Base-by-base conservation (phyloP, 768 basidiomycete species). In the Suillus discolor region DNA sequence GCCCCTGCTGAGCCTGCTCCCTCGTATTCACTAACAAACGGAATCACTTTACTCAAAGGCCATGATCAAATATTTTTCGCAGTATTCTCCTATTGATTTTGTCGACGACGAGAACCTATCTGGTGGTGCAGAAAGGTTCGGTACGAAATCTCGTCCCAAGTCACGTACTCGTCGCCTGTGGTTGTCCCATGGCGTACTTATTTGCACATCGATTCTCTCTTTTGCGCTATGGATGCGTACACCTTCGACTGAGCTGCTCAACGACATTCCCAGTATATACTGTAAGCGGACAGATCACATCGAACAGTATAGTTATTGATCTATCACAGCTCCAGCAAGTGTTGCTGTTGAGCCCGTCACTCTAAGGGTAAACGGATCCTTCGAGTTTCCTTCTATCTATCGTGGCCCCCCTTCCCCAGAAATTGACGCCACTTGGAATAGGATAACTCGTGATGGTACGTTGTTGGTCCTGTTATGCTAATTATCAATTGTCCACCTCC, bases 361-460 rank as follows among this genome's bases (percentile, higher is more conserved):
- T 16, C 23, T 39, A 38, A 67, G 63, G 38, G 62, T 61, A n/a
- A 68, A 64, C 44, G 68, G 60, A 23, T 18, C 20, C 28, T 31
- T 68, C n/a, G n/a, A 64, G 25, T 61, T 49, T 47, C 60, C 41
- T 25, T 67, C 62, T 3, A 44, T 60, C 12, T 68, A 61, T 55
- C 66, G 66, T 23, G 66, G 68, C 12, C 25, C 60, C n/a, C 68
- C 68, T 7, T 34, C 54, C 28, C 28, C 64, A 15, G 68, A 67
- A 25, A 60, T 69, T 16, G 68, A 69, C 41, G 62, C 41, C 16
- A 62, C 59, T 44, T 68, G 68, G 66, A 20, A 38, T 23, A 51
- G 64, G 31, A 53, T 67, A 20, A 23, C 49, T 20, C 64, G 57
- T 11, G 36, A 67, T 23, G 44, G 67, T 67, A 12, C 18, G 31